Evolutionary conservation across 2,329 filamentous ascomycete genomes (phyloP).

Genomic region (Emericellopsis atlantica): DNA sequence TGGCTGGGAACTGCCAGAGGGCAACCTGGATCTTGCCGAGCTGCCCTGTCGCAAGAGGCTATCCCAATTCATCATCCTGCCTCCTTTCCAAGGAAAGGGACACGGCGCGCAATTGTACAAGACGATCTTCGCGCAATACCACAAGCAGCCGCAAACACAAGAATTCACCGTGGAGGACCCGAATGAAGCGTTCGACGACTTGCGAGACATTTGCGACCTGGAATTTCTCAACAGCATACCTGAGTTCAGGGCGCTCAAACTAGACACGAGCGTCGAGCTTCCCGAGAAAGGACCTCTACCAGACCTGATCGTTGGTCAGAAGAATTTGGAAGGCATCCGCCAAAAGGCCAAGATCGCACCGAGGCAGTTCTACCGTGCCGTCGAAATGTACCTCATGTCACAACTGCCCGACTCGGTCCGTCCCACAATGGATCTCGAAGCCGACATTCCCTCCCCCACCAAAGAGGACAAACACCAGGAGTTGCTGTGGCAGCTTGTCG

Average conservation of each 20-base stretch:
- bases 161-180: slow-evolving; percentile 94
- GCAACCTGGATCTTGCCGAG: slow-evolving; percentile 38
- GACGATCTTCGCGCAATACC: slow-evolving; percentile 59
- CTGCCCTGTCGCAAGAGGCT: slow-evolving; percentile 72
- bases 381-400: slow-evolving; percentile 65
- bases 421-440: slow-evolving; percentile 31
- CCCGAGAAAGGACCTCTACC: slow-evolving; percentile 34
- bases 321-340: slow-evolving; percentile 43
- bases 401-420: slow-evolving; percentile 43
- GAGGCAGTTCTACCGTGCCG: slow-evolving; percentile 61
- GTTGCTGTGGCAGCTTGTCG: slow-evolving; percentile 58
- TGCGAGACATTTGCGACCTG: slow-evolving; percentile 66
- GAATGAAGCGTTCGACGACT: slow-evolving; percentile 71
- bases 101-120: slow-evolving; percentile 74
- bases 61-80: slow-evolving; percentile 86
- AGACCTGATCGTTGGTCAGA: slow-evolving; percentile 42
- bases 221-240: slow-evolving; percentile 46
- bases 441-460: slow-evolving; percentile 28
- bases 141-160: slow-evolving; percentile 53
- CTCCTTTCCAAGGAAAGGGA: slow-evolving; percentile 71
- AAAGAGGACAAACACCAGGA: slow-evolving; percentile 49
- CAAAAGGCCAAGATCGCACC: slow-evolving; percentile 56
- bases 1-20: slow-evolving; percentile 29
- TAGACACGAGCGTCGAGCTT: slow-evolving; percentile 39
- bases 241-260: slow-evolving; percentile 40